These are phyloP conservation scores for Chaetomium strumarium DNA, from an alignment of 2,329 filamentous ascomycete species.

Conservation along the genomic window DNA sequence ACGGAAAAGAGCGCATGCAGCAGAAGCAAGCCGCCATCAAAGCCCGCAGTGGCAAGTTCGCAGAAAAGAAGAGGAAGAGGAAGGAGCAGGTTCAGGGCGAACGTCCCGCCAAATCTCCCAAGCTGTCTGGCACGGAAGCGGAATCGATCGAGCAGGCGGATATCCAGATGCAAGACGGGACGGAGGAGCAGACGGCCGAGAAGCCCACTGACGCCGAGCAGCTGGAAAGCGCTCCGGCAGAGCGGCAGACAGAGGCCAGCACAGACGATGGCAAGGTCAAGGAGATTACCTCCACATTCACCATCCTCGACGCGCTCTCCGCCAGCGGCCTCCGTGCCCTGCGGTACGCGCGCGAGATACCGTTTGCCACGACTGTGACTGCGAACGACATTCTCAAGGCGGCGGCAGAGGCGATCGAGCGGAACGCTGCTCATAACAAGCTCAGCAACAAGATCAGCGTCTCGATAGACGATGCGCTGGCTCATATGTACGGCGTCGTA, in stretches of 20 bases:
- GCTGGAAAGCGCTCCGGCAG: constrained; percentile 10
- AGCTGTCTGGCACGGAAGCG: constrained; percentile 13
- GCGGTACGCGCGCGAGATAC: constrained; percentile 86
- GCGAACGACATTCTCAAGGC: constrained; percentile 82
- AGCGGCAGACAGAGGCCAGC: background rate
- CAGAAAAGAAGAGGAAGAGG: constrained; percentile 38
- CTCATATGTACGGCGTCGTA: constrained; percentile 79
- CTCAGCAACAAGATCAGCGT: constrained; percentile 65
- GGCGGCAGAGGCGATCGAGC: constrained; percentile 72
- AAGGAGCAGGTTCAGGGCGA: constrained; percentile 39
- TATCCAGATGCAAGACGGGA: constrained; percentile 14
- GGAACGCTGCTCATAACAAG: constrained; percentile 80
- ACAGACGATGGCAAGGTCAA: constrained; percentile 10
- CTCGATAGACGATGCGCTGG: constrained; percentile 75
- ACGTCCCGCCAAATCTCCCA: constrained; percentile 27
- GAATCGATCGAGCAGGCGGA: constrained; percentile 17
- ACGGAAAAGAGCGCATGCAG: constrained; percentile 58
- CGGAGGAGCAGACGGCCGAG: constrained; percentile 11
- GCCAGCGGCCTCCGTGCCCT: constrained; percentile 87
- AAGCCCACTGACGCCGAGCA: constrained; percentile 7
- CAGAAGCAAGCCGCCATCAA: constrained; percentile 50
- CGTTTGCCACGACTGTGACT: constrained; percentile 73
- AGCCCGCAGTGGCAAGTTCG: constrained; percentile 47
- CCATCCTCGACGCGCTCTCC: constrained; percentile 91
- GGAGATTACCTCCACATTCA: constrained; percentile 49